phyloP scores from a whole-genome alignment of 2,329 filamentous ascomycete species.

The Fusarium sp. region DNA sequence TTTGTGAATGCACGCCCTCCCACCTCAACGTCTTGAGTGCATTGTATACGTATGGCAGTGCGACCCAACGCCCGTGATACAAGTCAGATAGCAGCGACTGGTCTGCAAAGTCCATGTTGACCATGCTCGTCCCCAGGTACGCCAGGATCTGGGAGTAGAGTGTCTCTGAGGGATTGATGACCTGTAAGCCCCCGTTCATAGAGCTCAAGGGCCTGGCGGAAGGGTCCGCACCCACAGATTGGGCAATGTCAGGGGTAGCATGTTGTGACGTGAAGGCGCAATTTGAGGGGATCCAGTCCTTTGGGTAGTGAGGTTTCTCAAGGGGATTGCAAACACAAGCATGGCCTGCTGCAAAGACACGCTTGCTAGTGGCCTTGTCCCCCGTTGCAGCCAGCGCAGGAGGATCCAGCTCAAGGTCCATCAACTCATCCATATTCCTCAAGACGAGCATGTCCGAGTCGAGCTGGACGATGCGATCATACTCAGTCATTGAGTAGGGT shows the following conservation, averaged over 20 bases:
- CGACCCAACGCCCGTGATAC: conserved; percentile 67
- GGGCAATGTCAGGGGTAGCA: conserved; percentile 58
- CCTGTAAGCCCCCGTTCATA: conserved; percentile 65
- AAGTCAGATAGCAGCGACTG: conserved; percentile 69
- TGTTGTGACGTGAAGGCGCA: conserved; percentile 71
- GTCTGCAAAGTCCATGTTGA: conserved; percentile 68
- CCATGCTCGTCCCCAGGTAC: conserved; percentile 62
- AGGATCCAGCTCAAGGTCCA: conserved; percentile 81
- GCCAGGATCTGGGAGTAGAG: conserved; percentile 64
- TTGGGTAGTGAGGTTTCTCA: conserved; percentile 81
- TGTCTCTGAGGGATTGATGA: conserved; percentile 63
- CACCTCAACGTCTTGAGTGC: conserved; percentile 71
- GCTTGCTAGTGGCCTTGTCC: conserved; percentile 53
- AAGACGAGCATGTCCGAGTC: conserved; percentile 90
- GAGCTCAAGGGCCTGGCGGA: conserved; percentile 61
- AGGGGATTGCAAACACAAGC: conserved; percentile 90
- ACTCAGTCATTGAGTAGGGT: conserved; percentile 81
- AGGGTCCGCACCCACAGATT: conserved; percentile 60
- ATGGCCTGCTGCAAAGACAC: conserved; percentile 85
- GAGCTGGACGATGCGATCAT: conserved; percentile 83
- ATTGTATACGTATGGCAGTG: conserved; percentile 72
- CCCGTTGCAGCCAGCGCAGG: conserved; percentile 40
- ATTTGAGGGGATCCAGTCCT: conserved; percentile 71
- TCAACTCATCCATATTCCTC: conserved; percentile 91
- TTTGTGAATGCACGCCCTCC: conserved; percentile 63